Evolutionary conservation across 164 flowering plant species (phyloP), one percentile per base, ranked within the genome.

Genomic region (Magnolia officinalis): DNA sequence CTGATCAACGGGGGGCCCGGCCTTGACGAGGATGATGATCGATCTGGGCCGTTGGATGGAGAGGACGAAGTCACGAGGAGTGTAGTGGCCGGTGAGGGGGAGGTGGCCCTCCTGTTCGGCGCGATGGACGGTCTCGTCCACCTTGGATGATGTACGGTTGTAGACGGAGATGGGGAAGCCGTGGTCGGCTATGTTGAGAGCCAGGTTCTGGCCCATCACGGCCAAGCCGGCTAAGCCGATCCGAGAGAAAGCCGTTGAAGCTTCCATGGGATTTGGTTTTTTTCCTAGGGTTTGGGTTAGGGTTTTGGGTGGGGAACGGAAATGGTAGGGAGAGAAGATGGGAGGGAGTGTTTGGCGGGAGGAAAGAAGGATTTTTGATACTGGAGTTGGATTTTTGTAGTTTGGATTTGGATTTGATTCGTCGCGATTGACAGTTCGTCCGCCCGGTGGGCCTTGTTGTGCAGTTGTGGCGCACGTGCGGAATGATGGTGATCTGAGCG

Each of bases 171-270:
- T 84, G 8, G 87, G 85, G 78, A 82, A 84, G 63, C 85, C 85
- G 65, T 81, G 82, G 51, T 84, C 86, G 72, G 86, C 88, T 65
- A 86, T 84, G 83, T 84, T 86, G n/a, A 84, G 79, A 80, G 88
- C 88, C 4, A 86, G 79, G 81, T 86, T 84, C 67, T 86, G 90
- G 50, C 89, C 90, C 90, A 88, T 88, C 6, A 88, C 89, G 14
- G 90, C 90, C 2, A 88, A 81, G 3, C 89, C 89, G 0, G 88
- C 90, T 1, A 88, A 83, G 13, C 90, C 88, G 52, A 88, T 86
- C n/a, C 84, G 83, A 11, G 88, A 82, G 31, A 82, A 77, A 8
- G 84, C 61, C 21, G 76, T 23, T 6, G 82, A 65, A 10, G 80
- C 76, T 20, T 72, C 80, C 80, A 72, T 72, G 69, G 67, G 16